Evolutionary conservation across 768 basidiomycete genomes (phyloP), one percentile per base, ranked within the genome.

Genomic region (Tricholomella constricta): DNA sequence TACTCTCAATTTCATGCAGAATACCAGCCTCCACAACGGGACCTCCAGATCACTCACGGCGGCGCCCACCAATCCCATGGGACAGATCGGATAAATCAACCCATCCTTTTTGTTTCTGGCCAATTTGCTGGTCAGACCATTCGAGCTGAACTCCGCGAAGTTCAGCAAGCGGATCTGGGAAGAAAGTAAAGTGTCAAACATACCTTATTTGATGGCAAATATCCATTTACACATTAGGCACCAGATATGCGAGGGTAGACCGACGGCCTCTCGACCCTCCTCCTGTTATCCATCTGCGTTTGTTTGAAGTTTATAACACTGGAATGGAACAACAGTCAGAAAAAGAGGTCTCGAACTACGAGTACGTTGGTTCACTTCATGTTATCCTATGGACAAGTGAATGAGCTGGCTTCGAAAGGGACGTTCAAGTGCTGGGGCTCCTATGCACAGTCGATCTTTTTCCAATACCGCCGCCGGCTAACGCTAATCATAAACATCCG

Each of bases 381-480:
- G 6, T 47, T 23, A 20, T 41, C 27, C 17, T 11, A 44, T 6
- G 27, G 20, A 27, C 15, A 47, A n/a, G 34, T 51, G 40, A 54
- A 49, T 22, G 49, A 47, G 59, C 27, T 42, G 38, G 20, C 37
- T 51, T 23, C 50, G 20, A 27, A 36, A 89, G 88, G 37, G 78
- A 81, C 36, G 67, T 86, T 40, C 80, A 85, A 49, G 73, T 74
- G n/a, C 74, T 82, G 26, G 90, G 89, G 2, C 74, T 90, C 11
- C 65, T 92, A 14, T 91, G 90, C 67, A 88, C 85, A 2, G 87
- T 88, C 35, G 90, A 91, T 68, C 74, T 92, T 15, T 89, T 88
- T 56, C 85, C 84, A 4, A 79, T 88, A 7, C 74, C 78, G 10
- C 47, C 8, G 36, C 43, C 42, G 32, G 41, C 34, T 25, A 48